Evolutionary conservation across 2,329 filamentous ascomycete species (phyloP), one percentile per base, ranked within the genome.

Genomic region (Malbranchea cinnamomea): DNA sequence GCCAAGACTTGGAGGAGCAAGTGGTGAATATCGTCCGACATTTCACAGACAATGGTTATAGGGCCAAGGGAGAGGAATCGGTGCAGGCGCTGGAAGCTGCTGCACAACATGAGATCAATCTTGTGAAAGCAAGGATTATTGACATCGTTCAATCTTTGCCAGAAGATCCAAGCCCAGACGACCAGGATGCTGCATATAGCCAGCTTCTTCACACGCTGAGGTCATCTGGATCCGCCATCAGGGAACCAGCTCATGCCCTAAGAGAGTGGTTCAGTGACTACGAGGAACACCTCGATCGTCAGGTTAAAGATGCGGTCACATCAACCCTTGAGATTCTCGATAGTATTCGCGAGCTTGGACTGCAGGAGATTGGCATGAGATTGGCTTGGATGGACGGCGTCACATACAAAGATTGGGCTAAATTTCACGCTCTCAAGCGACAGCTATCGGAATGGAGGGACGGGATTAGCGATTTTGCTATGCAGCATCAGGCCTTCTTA

Each of bases 361-460:
- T 94, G 19, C 82, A 92, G 50, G 82, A 91, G 51, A 83, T 94
- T 31, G 85, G 85, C 33, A 87, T 91, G 74, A 68, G 60, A 36
- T 98, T 89, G 85, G 84, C 87, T 8, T 92, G 82, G 77, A 89
- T 84, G 59, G 84, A 95, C 34, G 83, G 83, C 18, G 71, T 98
- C 37, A 92, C 87, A 2, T 94, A 98, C 64, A 85, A 91, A 53
- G 84, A 98, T 52, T 98, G 89, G 89, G 73, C 78, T 36, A 89
- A 87, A 52, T 98, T 93, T 49, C 84, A 95, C 52, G 73, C 80
- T 36, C 64, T 98, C 34, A 91, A 81, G 59, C 71, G 69, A 31
- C 77, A 79, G 8, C 80, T 94, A 30, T 75, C 78, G 27, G 73
- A 82, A 45, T 94, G 87, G 84, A 78, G 81, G 32, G 65, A 71